Percentiles rank a stretch among this genome's conserved stretches.
phyloP scores from a whole-genome alignment of 2,329 filamentous ascomycete species.

The Fusarium euwallaceae region DNA sequence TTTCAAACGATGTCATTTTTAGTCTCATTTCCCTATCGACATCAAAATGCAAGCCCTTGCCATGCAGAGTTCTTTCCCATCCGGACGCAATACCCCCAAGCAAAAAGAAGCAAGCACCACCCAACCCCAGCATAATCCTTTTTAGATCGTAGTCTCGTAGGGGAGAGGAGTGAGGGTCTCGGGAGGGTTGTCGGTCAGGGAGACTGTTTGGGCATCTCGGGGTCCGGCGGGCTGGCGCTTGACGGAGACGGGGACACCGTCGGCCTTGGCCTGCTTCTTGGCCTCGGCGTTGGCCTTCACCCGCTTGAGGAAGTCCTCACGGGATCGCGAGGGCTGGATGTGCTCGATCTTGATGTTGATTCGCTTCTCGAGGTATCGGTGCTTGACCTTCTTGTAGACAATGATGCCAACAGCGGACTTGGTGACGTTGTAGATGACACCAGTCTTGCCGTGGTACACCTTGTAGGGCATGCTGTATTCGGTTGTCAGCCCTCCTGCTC shows the following conservation, averaged over 20 bases:
- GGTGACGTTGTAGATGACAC: constrained; percentile 98
- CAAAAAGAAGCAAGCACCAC: constrained; percentile 56
- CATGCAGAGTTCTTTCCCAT: constrained; percentile 60
- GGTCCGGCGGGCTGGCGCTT: constrained; percentile 90
- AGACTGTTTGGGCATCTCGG: constrained; percentile 84
- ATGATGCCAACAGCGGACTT: constrained; percentile 98
- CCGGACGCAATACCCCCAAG: constrained; percentile 59
- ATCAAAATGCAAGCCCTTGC: constrained; percentile 59
- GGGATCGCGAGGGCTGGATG: constrained; percentile 92
- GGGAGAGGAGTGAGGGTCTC: constrained; percentile 92
- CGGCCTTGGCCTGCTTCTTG: constrained; percentile 92
- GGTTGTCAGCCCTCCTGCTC: constrained; percentile 51
- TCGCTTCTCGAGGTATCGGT: constrained; percentile 99
- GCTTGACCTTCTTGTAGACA: constrained; percentile 99
- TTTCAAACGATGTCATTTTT: constrained; percentile 52
- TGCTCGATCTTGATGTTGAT: constrained; percentile 99
- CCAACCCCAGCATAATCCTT: constrained; percentile 45
- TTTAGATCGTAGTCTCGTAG: constrained; percentile 99
- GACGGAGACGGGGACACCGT: constrained; percentile 88
- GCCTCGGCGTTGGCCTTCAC: constrained; percentile 96
- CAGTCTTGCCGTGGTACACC: constrained; percentile 99
- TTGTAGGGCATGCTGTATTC: constrained; percentile 91
- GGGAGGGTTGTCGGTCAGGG: constrained; percentile 83
- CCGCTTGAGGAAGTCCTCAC: constrained; percentile 95
- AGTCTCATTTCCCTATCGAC: constrained; percentile 56